Percentiles rank a stretch among this genome's conserved stretches.
Evolutionary conservation across 2,329 filamentous ascomycete genomes (phyloP).

Genomic region (Cadophora sp.): DNA sequence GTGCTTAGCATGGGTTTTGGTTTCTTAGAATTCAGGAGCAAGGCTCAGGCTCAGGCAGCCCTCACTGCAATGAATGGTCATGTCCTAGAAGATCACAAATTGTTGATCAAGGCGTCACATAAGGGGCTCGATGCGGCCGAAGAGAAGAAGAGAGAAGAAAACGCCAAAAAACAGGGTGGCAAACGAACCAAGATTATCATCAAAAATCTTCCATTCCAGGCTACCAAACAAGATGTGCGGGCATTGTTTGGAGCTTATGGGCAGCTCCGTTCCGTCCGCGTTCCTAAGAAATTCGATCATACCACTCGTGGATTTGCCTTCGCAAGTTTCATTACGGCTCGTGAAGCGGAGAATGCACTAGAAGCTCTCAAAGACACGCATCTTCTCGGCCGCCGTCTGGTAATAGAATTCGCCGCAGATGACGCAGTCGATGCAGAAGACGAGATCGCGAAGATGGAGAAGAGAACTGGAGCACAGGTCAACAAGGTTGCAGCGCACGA

Average conservation of each 20-base stretch:
- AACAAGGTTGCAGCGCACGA: slow-evolving; percentile 91
- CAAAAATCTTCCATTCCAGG: slow-evolving; percentile 98
- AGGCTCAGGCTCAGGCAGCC: slow-evolving; percentile 79
- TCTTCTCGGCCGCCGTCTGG: slow-evolving; percentile 85
- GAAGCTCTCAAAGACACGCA: slow-evolving; percentile 92
- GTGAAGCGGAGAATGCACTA: slow-evolving; percentile 90
- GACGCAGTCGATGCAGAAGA: slow-evolving; percentile 92
- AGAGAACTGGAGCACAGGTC: slow-evolving; percentile 89
- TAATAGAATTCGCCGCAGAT: slow-evolving; percentile 89
- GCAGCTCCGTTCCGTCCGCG: slow-evolving; percentile 87
- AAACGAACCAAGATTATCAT: slow-evolving; percentile 92
- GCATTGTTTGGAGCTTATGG: slow-evolving; percentile 89
- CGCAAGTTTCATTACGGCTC: slow-evolving; percentile 90
- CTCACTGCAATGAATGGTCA: slow-evolving; percentile 87
- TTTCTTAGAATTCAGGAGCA: slow-evolving; percentile 86
- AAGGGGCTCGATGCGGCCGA: slow-evolving; percentile 87
- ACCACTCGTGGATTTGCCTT: slow-evolving; percentile 93
- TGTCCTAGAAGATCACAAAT: slow-evolving; percentile 83
- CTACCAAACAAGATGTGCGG: slow-evolving; percentile 89
- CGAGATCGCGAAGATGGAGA: slow-evolving; percentile 96
- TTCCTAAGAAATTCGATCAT: slow-evolving; percentile 94
- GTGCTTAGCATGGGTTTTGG: slow-evolving; percentile 96
- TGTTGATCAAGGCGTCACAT: slow-evolving; percentile 86
- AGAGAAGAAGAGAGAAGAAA: slow-evolving; percentile 82
- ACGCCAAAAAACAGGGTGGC: slow-evolving; percentile 77